Conservation (phyloP, 2,329 filamentous ascomycete species). For the Chrysosporium queenslandicum region DNA sequence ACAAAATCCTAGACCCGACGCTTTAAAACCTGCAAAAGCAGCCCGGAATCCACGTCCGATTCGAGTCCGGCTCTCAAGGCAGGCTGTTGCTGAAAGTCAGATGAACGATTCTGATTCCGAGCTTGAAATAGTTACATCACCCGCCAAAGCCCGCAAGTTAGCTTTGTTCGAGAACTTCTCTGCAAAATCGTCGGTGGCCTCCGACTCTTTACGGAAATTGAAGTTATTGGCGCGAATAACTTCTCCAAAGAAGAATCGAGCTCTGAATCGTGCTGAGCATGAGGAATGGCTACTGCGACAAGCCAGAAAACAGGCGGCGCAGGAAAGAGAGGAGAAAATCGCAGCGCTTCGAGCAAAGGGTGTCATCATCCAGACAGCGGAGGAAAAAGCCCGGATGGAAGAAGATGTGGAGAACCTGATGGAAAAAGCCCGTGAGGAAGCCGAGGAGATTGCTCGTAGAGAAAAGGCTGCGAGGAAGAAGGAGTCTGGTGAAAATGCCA, state of each 20-base stretch:
- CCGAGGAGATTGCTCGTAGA: conserved; percentile 62
- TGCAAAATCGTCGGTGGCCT: conserved; percentile 43
- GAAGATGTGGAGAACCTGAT: conserved; percentile 80
- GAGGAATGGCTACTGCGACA: conserved; percentile 57
- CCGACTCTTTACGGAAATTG: conserved; percentile 55
- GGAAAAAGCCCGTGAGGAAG: conserved; percentile 71
- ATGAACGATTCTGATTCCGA: conserved; percentile 42
- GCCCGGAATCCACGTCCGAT: conserved; percentile 21
- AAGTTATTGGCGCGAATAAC: conserved; percentile 64
- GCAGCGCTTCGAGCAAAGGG: conserved; percentile 69
- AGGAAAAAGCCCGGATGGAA: conserved; percentile 74
- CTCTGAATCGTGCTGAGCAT: conserved; percentile 61
- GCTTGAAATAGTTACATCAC: conserved; percentile 52
- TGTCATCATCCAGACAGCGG: conserved; percentile 68
- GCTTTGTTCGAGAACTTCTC: conserved; percentile 61
- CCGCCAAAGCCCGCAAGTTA: conserved; percentile 34
- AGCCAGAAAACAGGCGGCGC: conserved; percentile 68
- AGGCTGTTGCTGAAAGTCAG: conserved; percentile 29
- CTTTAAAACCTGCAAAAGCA: background rate
- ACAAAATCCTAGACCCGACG: background rate
- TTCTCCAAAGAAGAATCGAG: conserved; percentile 41
- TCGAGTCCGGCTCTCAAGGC: conserved; percentile 34
- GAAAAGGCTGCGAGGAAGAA: conserved; percentile 67
- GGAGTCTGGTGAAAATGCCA: conserved; percentile 40
- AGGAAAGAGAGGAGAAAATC: conserved; percentile 66